phyloP scores from a whole-genome alignment of 257 asterid species.

The Solanum corneliomulleri region DNA sequence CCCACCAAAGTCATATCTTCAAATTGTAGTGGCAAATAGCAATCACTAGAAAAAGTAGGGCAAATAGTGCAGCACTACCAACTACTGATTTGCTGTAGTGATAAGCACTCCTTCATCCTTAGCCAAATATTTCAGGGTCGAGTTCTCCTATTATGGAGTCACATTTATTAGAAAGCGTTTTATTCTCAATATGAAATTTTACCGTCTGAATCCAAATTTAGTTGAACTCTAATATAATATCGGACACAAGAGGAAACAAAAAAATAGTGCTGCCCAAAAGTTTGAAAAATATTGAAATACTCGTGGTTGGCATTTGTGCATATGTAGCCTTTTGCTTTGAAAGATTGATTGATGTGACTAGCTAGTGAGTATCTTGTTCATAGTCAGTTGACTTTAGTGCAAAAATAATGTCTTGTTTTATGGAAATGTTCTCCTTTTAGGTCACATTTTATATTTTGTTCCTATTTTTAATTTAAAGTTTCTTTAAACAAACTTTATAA shows the following conservation, averaged over 20 bases:
- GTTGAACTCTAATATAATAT: accelerated
- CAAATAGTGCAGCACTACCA: neutral
- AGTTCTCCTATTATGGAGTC: no score
- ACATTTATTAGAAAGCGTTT: no score
- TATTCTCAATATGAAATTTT: no score
- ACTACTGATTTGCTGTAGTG: no score
- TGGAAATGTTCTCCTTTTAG: neutral
- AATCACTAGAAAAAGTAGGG: neutral
- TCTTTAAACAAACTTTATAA: no score
- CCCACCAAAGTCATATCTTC: neutral
- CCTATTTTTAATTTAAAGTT: neutral
- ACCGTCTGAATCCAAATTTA: accelerated
- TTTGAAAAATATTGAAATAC: neutral
- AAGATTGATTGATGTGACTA: neutral
- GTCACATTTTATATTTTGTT: neutral
- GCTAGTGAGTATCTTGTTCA: neutral
- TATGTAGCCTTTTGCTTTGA: neutral
- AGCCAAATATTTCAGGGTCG: no score
- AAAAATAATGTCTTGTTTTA: neutral
- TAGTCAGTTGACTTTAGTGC: neutral
- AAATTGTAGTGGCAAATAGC: neutral
- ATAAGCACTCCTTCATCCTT: accelerated
- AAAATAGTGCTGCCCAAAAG: neutral
- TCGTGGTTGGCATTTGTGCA: neutral
- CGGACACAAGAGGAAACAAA: no score